Evolutionary conservation across 75 land plant species (phyloP), one percentile per base, ranked within the genome.

Genomic region (Pinus taeda): DNA sequence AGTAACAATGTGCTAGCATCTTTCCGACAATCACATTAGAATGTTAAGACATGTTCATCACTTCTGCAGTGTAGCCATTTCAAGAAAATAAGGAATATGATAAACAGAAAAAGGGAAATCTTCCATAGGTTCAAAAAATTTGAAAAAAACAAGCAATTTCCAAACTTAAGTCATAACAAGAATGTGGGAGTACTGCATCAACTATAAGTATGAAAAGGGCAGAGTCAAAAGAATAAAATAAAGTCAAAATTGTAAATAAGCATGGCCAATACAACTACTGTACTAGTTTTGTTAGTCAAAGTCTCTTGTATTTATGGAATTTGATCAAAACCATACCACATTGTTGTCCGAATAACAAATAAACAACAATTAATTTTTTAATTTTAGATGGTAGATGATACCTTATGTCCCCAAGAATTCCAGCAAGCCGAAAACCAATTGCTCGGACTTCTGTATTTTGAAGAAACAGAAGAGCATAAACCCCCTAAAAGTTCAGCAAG

Each of bases 391-490:
- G 59, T 30, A 63, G 72, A 53, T 33, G n/a, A 57, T 85, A 92
- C 98, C 90, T 93, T 77, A 95, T 62, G 62, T 85, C 91, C 59
- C 88, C 93, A 85, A 97, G 83, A 14, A 71, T 74, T 79, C 81
- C 77, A 62, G 93, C 99, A 57, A 97, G 83, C 33, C 90, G 87
- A 79, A 77, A 77, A 63, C 92, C 99, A 76, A 97, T 88, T 36
- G 90, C 75, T 17, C 98, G 90, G 29, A 81, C 89, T 67, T 82
- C 85, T 75, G 85, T 82, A 64, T 88, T 88, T 75, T 82, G 78
- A 66, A 90, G 87, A 17, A 94, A 93, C 65, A 97, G 84, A 30
- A 97, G 85, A 2, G 95, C 92, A 87, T 90, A 97, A 5, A 94
- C 92, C n/a, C 99, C 99, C 99, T 96, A 83, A 78, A 36, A 78